A percentile compares a stretch with the other conserved stretches of the same genome.
Conservation (phyloP, 2,329 filamentous ascomycete genomes). For the Penicillium decumbens region DNA sequence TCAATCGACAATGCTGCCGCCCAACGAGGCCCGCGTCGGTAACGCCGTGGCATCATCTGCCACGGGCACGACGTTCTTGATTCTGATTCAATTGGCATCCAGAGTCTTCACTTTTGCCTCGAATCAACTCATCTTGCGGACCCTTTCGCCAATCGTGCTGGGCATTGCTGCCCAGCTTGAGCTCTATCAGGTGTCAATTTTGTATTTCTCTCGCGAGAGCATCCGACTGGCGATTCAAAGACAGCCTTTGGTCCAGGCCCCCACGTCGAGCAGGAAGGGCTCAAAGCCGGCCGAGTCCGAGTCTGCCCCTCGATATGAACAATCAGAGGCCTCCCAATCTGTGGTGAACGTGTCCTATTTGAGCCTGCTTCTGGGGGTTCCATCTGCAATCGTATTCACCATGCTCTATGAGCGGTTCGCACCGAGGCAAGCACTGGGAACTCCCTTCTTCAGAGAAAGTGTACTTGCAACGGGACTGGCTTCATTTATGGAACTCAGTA, state of each 20-base stretch:
- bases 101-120: slow-evolving; percentile 82
- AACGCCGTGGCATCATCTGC: slow-evolving; percentile 41
- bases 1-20: slow-evolving; percentile 15
- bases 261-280: slow-evolving; percentile 15
- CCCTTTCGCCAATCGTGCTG: slow-evolving; percentile 76
- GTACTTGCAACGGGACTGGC: slow-evolving; percentile 54
- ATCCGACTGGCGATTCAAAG: slow-evolving; percentile 87
- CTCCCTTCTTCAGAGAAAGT: slow-evolving; percentile 60
- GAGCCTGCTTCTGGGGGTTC: slow-evolving; percentile 63
- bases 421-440: slow-evolving; percentile 48
- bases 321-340: slow-evolving; percentile 54
- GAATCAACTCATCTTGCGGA: slow-evolving; percentile 86
- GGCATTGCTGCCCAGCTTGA: slow-evolving; percentile 87
- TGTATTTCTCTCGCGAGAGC: slow-evolving; percentile 91
- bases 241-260: slow-evolving; percentile 48
- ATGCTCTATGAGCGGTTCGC: slow-evolving; percentile 60
- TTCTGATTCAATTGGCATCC: slow-evolving; percentile 82
- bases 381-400: slow-evolving; percentile 61
- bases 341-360: slow-evolving; percentile 87
- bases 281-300: slow-evolving; percentile 9
- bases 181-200: slow-evolving; percentile 83
- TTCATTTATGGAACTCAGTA: slow-evolving; percentile 68
- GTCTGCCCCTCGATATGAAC: slow-evolving; percentile 16
- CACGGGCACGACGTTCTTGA: slow-evolving; percentile 76
- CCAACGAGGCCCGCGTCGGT: slow-evolving; percentile 17